These are phyloP conservation scores for Lactarius quietus DNA, from an alignment of 768 basidiomycete genomes.

Conservation along the genomic window DNA sequence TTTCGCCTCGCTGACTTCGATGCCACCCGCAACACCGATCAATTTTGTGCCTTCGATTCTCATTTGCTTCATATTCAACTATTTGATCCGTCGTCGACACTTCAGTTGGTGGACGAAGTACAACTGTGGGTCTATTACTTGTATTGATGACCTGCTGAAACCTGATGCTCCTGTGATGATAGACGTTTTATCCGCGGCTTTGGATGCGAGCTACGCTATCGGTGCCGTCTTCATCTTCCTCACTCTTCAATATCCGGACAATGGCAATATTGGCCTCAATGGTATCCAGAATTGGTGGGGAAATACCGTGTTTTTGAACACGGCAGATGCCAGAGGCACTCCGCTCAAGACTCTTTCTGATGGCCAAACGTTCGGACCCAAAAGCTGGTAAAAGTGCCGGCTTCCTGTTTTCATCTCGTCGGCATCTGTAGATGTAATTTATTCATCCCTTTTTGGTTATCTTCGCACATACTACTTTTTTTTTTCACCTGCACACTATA, in stretches of 20 bases:
- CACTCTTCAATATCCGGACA: too few species aligned
- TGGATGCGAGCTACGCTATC: too few species aligned
- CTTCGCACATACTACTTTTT: too few species aligned
- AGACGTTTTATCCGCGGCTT: constrained; percentile 64
- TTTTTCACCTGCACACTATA: too few species aligned
- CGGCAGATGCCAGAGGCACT: background rate
- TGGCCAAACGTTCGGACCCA: background rate
- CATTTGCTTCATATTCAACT: constrained; percentile 38
- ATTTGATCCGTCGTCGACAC: constrained; percentile 27
- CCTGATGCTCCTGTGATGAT: constrained; percentile 23
- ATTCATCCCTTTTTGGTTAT: too few species aligned
- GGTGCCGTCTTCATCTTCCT: too few species aligned
- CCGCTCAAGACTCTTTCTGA: background rate
- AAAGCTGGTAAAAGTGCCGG: background rate
- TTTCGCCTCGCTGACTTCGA: constrained; percentile 38
- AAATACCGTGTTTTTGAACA: too few species aligned
- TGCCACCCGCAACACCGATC: constrained; percentile 41
- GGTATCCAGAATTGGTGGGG: too few species aligned
- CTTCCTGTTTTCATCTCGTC: background rate
- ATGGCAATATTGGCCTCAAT: too few species aligned
- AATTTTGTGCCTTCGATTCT: constrained; percentile 40
- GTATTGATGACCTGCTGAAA: constrained; percentile 15
- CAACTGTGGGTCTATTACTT: constrained; percentile 30
- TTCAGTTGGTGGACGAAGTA: constrained; percentile 41
- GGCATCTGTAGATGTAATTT: too few species aligned